A percentile compares a stretch with the other conserved stretches of the same genome.
These are phyloP conservation scores for Jatropha podagrica DNA, from an alignment of 441 rosid species.

Conservation along the genomic window DNA sequence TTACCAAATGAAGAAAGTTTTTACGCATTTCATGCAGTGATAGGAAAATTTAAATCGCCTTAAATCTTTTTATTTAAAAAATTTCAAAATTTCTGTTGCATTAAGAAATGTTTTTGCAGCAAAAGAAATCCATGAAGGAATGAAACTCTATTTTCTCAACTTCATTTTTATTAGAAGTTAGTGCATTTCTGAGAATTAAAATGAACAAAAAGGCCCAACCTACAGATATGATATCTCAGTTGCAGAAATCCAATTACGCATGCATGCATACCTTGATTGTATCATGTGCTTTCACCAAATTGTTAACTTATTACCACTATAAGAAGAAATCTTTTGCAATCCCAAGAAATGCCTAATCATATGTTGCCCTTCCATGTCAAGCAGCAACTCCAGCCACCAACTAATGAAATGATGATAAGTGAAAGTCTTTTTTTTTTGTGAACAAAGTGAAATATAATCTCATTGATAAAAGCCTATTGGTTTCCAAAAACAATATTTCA, in stretches of 20 bases:
- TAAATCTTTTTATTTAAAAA: background rate
- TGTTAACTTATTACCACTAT: background rate
- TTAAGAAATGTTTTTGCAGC: background rate
- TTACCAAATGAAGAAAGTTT: background rate
- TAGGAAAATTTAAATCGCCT: background rate
- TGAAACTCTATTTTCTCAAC: background rate
- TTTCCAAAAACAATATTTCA: too few species aligned
- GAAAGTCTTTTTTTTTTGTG: background rate
- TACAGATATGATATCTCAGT: background rate
- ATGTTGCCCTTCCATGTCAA: background rate
- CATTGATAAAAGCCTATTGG: too few species aligned
- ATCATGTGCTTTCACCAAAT: background rate
- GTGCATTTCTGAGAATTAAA: background rate
- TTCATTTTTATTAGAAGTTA: background rate
- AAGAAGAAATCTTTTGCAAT: background rate
- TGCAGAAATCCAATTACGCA: background rate
- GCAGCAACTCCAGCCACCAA: background rate
- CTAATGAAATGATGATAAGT: background rate
- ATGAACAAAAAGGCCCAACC: background rate
- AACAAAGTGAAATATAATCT: too few species aligned
- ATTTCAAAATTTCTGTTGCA: background rate
- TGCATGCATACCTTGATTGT: background rate
- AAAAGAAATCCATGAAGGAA: background rate
- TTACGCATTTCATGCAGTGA: background rate
- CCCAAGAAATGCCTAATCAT: background rate